Conservation (phyloP, 495 filamentous ascomycete species). For the Recurvomyces mirabilis region DNA sequence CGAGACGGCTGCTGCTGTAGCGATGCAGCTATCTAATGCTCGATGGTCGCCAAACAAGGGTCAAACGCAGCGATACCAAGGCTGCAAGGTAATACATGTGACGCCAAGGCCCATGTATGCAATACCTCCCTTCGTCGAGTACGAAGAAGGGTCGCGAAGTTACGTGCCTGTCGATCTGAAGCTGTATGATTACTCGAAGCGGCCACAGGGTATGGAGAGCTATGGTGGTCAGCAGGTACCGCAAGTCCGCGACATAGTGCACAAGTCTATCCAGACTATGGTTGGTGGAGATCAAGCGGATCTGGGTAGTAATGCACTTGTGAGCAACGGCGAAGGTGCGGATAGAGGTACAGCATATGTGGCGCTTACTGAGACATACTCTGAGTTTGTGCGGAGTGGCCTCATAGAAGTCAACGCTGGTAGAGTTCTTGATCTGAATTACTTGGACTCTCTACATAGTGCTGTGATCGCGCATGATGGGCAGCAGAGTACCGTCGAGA, state of each 20-base stretch:
- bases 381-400: conserved; percentile 56
- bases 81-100: conserved; percentile 53
- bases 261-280: conserved; percentile 22
- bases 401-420: conserved; percentile 44
- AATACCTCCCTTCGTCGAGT: conserved; percentile 48
- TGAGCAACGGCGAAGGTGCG: conserved; percentile 27
- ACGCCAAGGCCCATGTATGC: conserved; percentile 60
- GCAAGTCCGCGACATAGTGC: conserved; percentile 10
- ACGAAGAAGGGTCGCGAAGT: conserved; percentile 31
- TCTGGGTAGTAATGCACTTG: conserved; percentile 34
- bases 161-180: conserved; percentile 70
- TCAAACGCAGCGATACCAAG: conserved; percentile 19
- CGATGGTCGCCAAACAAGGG: conserved; percentile 35
- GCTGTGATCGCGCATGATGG: conserved; percentile 16
- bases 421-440: conserved; percentile 16
- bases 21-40: conserved; percentile 54
- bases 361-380: conserved; percentile 58
- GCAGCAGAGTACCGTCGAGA: conserved; percentile 35
- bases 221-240: conserved; percentile 10
- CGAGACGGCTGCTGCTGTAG: conserved; percentile 63
- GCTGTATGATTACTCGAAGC: conserved; percentile 57
- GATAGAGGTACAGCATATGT: conserved; percentile 46
- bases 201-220: conserved; percentile 34
- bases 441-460: conserved; percentile 29
- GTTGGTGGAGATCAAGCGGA: conserved; percentile 55